These are phyloP conservation scores for Bruguiera hainesii DNA, from an alignment of 441 rosid genomes.

Conservation along the genomic window DNA sequence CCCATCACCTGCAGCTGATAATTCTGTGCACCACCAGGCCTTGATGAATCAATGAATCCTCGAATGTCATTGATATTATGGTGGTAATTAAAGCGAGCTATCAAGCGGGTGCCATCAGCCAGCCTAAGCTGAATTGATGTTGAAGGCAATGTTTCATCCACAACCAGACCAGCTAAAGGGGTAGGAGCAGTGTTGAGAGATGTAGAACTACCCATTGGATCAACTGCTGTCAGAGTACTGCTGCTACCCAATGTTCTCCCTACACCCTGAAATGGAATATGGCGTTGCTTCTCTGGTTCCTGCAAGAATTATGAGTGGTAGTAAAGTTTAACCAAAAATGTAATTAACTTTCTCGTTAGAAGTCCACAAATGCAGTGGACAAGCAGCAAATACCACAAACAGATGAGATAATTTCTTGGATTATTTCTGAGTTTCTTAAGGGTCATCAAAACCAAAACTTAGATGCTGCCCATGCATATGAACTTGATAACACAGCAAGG, in stretches of 20 bases:
- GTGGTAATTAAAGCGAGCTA: slow-evolving; percentile 63
- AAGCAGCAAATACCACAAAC: too few species aligned
- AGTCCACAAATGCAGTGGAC: too few species aligned
- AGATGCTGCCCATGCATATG: background rate
- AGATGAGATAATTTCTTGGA: too few species aligned
- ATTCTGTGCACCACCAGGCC: slow-evolving; percentile 52
- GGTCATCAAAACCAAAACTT: background rate
- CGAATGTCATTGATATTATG: slow-evolving; percentile 67
- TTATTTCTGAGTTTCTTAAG: too few species aligned
- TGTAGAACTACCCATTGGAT: slow-evolving; percentile 28
- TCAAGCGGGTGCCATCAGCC: slow-evolving; percentile 78
- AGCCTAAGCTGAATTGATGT: slow-evolving; percentile 86
- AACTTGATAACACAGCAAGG: background rate
- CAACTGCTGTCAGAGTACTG: slow-evolving; percentile 37
- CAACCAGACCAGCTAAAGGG: slow-evolving; percentile 36
- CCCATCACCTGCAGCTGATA: slow-evolving; percentile 92
- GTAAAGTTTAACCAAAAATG: background rate
- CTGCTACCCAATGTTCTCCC: slow-evolving; percentile 85
- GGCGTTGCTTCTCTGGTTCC: slow-evolving; percentile 65
- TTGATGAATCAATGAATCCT: slow-evolving; percentile 61
- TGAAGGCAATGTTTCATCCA: slow-evolving; percentile 64
- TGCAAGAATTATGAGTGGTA: slow-evolving; percentile 22
- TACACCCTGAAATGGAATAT: slow-evolving; percentile 71
- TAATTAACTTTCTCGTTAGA: background rate
- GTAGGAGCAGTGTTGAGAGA: slow-evolving; percentile 31